These are phyloP conservation scores for Sugiyamaella boreocaroliniensis DNA, from an alignment of 805 yeast species.

Conservation along the genomic window DNA sequence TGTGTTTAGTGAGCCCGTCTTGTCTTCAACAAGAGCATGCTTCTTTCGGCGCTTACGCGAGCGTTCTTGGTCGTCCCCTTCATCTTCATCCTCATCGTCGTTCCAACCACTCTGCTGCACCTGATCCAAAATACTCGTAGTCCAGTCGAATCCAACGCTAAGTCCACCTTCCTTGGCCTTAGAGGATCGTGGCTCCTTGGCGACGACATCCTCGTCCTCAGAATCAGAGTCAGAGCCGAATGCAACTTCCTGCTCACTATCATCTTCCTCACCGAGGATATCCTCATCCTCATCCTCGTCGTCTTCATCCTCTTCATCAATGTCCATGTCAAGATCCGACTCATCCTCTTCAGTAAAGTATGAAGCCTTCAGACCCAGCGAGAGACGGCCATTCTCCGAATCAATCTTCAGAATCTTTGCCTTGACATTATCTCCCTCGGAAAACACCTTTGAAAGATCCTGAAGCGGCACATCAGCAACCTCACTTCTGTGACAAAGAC, in stretches of 20 bases:
- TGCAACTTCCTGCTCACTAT: constrained; percentile 29
- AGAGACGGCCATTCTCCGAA: constrained; percentile 59
- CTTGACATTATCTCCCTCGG: constrained; percentile 86
- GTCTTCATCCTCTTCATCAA: constrained; percentile 22
- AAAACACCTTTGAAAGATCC: constrained; percentile 60
- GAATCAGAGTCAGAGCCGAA: constrained; percentile 34
- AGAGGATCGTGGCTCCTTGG: constrained; percentile 18
- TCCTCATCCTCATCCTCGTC: constrained; percentile 26
- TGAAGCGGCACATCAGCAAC: constrained; percentile 57
- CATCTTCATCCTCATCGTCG: constrained; percentile 36
- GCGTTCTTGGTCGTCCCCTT: constrained; percentile 42
- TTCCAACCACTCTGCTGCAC: constrained; percentile 26
- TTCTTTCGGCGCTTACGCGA: constrained; percentile 32
- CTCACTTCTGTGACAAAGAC: constrained; percentile 81
- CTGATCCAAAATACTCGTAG: constrained; percentile 81
- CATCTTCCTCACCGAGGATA: constrained; percentile 32
- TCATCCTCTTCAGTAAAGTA: constrained; percentile 50
- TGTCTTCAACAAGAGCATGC: constrained; percentile 59
- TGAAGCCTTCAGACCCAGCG: constrained; percentile 93
- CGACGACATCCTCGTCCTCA: constrained; percentile 30
- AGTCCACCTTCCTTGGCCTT: constrained; percentile 41
- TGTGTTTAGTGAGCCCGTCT: constrained; percentile 74
- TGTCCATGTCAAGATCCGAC: constrained; percentile 27
- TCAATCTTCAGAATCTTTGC: constrained; percentile 67
- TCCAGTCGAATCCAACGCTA: constrained; percentile 91